A percentile compares a stretch with the other conserved stretches of the same genome.
phyloP scores from a whole-genome alignment of 306 rosid genomes.

The Mucuna pruriens region DNA sequence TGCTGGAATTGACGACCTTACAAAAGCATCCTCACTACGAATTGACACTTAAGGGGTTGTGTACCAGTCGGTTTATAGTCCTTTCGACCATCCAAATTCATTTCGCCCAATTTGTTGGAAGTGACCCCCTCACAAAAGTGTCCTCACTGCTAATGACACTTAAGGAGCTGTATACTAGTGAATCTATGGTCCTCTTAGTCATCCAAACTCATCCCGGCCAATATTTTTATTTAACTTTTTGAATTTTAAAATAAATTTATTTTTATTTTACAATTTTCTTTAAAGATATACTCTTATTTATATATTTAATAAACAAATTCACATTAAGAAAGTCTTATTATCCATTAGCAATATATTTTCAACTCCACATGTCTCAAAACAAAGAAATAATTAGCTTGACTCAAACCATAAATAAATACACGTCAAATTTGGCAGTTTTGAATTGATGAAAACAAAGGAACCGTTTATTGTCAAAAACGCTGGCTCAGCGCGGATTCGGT shows the following conservation, averaged over 20 bases:
- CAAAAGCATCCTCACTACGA: too few relatives aligned
- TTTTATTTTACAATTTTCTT: background rate
- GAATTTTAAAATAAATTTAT: background rate
- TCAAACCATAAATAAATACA: too few relatives aligned
- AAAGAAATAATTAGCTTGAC: background rate
- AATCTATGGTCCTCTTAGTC: too few relatives aligned
- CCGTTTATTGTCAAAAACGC: background rate
- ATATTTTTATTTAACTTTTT: background rate
- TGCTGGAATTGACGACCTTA: too few relatives aligned
- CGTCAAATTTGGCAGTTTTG: background rate
- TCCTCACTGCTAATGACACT: too few relatives aligned
- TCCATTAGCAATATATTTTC: background rate
- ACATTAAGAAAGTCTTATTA: background rate
- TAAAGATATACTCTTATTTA: background rate
- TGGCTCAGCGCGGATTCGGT: background rate
- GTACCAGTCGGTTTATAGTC: too few relatives aligned
- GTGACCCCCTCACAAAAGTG: too few relatives aligned
- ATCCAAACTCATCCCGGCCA: too few relatives aligned
- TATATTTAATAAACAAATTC: background rate
- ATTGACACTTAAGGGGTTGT: too few relatives aligned
- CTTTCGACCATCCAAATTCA: too few relatives aligned
- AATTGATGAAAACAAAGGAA: background rate
- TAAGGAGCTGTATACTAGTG: too few relatives aligned
- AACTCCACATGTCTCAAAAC: background rate
- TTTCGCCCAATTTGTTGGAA: too few relatives aligned